phyloP scores from a whole-genome alignment of 2,329 filamentous ascomycete species.

The Iodosphaeria phyllophila region DNA sequence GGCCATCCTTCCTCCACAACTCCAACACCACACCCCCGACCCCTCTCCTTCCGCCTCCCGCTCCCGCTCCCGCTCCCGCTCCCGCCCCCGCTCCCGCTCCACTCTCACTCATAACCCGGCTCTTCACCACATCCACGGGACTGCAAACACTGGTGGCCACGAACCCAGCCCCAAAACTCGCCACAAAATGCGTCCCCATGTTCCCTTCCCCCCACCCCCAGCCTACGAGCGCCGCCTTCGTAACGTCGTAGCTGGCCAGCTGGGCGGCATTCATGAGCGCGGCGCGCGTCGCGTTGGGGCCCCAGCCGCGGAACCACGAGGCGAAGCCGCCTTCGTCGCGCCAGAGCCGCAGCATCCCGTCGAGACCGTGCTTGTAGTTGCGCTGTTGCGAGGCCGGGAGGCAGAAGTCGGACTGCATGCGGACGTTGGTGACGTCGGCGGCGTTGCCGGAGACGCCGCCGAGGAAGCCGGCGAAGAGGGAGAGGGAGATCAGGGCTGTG shows the following conservation, averaged over 20 bases:
- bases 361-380: slow-evolving; percentile 77
- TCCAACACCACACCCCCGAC: slow-evolving; percentile 43
- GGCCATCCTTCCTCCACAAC: slow-evolving; percentile 51
- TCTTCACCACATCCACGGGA: slow-evolving; percentile 81
- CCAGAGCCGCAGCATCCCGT: slow-evolving; percentile 77
- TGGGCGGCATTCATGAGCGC: slow-evolving; percentile 80
- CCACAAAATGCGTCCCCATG: slow-evolving; percentile 60
- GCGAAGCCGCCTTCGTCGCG: slow-evolving; percentile 60
- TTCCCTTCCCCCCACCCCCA: slow-evolving; percentile 50
- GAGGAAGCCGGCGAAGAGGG: slow-evolving; percentile 65
- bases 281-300: slow-evolving; percentile 65
- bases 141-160: slow-evolving; percentile 73
- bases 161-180: slow-evolving; percentile 61
- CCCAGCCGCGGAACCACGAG: slow-evolving; percentile 68
- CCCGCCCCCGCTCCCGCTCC: slow-evolving; percentile 32
- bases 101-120: slow-evolving; percentile 59
- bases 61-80: too few species aligned
- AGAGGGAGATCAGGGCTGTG: slow-evolving; percentile 62
- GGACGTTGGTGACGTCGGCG: slow-evolving; percentile 90
- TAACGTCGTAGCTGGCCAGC: slow-evolving; percentile 67
- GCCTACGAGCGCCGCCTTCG: slow-evolving; percentile 52
- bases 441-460: slow-evolving; percentile 87
- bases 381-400: slow-evolving; percentile 55
- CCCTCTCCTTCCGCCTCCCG: slow-evolving; percentile 27
- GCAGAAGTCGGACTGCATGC: slow-evolving; percentile 87